phyloP scores from a whole-genome alignment of 2,329 filamentous ascomycete genomes.

The Sarocladiaceae sp. region DNA sequence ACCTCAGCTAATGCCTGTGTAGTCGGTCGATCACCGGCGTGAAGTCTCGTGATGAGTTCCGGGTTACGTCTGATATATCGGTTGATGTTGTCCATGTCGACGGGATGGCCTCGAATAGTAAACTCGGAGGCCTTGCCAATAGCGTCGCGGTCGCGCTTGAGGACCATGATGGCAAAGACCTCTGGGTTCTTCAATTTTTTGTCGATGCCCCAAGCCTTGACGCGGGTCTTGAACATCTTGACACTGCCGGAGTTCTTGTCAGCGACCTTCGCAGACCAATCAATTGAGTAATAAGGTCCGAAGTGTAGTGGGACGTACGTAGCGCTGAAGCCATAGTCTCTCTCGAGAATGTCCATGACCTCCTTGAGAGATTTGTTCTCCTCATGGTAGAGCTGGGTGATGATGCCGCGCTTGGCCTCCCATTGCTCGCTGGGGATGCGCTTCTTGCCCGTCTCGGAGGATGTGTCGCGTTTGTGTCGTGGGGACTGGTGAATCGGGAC shows the following conservation, averaged over 20 bases:
- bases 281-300: neutral
- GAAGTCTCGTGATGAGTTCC: slow-evolving; percentile 24
- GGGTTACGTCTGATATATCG: slow-evolving; percentile 35
- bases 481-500: slow-evolving; percentile 1
- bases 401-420: slow-evolving; percentile 28
- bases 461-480: slow-evolving; percentile 2
- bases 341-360: slow-evolving; percentile 32
- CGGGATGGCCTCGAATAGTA: slow-evolving; percentile 30
- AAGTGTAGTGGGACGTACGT: slow-evolving; percentile 27
- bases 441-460: slow-evolving; percentile 18
- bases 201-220: slow-evolving; percentile 34
- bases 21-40: slow-evolving; percentile 23
- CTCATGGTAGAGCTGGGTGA: slow-evolving; percentile 32
- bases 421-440: slow-evolving; percentile 26
- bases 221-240: slow-evolving; percentile 38
- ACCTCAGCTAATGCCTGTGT: slow-evolving; percentile 25
- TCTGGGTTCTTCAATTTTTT: slow-evolving; percentile 36
- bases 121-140: slow-evolving; percentile 27
- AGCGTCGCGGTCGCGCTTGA: slow-evolving; percentile 29
- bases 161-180: slow-evolving; percentile 30
- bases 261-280: slow-evolving; percentile 7
- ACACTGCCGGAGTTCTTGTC: slow-evolving; percentile 24
- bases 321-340: slow-evolving; percentile 30
- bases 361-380: slow-evolving; percentile 34
- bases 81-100: slow-evolving; percentile 32